These are phyloP conservation scores for Blastocystis sp. DNA, from an alignment of 352 stramenopile genomes.

Conservation along the genomic window DNA sequence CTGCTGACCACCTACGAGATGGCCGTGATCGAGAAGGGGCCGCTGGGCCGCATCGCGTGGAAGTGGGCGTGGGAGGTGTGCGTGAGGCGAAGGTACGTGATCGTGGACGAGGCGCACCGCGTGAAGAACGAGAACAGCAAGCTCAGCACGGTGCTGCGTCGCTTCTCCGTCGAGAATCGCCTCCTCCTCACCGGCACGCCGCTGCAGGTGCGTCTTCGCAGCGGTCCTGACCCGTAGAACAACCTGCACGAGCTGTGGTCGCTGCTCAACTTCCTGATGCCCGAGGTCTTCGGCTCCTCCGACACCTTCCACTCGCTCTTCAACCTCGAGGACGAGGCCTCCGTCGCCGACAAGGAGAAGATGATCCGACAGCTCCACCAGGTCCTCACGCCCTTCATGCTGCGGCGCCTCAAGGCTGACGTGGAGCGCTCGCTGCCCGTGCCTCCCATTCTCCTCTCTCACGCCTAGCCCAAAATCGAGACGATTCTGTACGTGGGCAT, in stretches of 20 bases:
- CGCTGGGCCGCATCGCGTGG: conserved; percentile 79
- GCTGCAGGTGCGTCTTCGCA: conserved; percentile 77
- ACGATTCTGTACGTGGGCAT: conserved; percentile 96
- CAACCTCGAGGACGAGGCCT: conserved; percentile 71
- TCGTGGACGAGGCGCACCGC: conserved; percentile 93
- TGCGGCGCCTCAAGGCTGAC: conserved; percentile 94
- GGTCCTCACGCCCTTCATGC: conserved; percentile 92
- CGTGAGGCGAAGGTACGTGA: conserved; percentile 77
- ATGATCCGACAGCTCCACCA: conserved; percentile 83
- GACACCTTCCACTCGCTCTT: conserved; percentile 87
- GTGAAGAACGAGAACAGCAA: conserved; percentile 84
- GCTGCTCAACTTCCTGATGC: conserved; percentile 92
- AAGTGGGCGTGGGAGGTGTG: neutral
- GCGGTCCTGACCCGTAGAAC: conserved; percentile 82
- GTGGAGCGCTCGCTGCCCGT: conserved; percentile 88
- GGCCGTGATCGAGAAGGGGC: conserved; percentile 86
- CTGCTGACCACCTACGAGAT: conserved; percentile 96
- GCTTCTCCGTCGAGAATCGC: conserved; percentile 69
- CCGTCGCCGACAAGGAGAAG: conserved; percentile 44
- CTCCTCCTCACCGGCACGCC: conserved; percentile 83
- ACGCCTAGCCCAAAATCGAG: conserved; percentile 87
- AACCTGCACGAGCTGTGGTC: conserved; percentile 95
- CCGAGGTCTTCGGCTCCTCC: conserved; percentile 92
- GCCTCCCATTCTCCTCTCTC: neutral
- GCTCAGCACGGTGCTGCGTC: conserved; percentile 70